Percentiles rank a stretch among this genome's conserved stretches.
Evolutionary conservation across 2,329 filamentous ascomycete species (phyloP).

Genomic region (Camptophora hylomeconis): DNA sequence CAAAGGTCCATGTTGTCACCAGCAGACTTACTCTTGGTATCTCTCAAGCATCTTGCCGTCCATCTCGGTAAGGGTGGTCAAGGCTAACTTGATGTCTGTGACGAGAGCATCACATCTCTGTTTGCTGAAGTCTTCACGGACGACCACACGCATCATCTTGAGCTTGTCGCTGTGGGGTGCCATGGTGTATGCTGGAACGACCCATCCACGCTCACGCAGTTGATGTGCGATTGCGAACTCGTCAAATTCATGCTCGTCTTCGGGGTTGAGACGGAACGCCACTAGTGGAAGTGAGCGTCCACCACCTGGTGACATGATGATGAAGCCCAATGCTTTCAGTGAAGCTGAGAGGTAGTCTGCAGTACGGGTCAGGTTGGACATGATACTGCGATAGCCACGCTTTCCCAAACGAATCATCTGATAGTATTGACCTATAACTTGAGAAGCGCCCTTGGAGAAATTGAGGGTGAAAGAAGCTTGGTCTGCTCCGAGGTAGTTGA

Average conservation of each 20-base stretch:
- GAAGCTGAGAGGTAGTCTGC: slow-evolving; percentile 72
- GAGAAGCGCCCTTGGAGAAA: slow-evolving; percentile 89
- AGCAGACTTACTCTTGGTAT: slow-evolving; percentile 46
- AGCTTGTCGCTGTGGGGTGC: slow-evolving; percentile 70
- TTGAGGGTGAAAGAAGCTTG: slow-evolving; percentile 94
- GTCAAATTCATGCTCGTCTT: slow-evolving; percentile 47
- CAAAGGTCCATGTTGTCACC: neutral
- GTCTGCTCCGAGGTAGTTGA: slow-evolving; percentile 94
- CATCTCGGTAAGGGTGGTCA: slow-evolving; percentile 58
- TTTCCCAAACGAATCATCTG: slow-evolving; percentile 91
- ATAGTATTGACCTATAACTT: slow-evolving; percentile 96
- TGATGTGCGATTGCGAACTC: slow-evolving; percentile 74
- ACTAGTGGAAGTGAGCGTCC: slow-evolving; percentile 78
- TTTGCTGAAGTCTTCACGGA: slow-evolving; percentile 82
- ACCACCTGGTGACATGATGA: slow-evolving; percentile 71
- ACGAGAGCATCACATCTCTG: slow-evolving; percentile 69
- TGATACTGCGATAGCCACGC: slow-evolving; percentile 81
- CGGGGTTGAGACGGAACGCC: slow-evolving; percentile 63
- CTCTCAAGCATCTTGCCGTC: slow-evolving; percentile 58
- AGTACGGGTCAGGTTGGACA: slow-evolving; percentile 82
- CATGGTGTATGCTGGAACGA: slow-evolving; percentile 95
- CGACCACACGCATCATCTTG: slow-evolving; percentile 83
- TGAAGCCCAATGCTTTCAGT: slow-evolving; percentile 63
- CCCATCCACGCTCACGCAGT: slow-evolving; percentile 77
- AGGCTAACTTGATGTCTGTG: slow-evolving; percentile 62